Evolutionary conservation across 176 grass and related monocot genomes (phyloP).

Genomic region (Triticum urartu): DNA sequence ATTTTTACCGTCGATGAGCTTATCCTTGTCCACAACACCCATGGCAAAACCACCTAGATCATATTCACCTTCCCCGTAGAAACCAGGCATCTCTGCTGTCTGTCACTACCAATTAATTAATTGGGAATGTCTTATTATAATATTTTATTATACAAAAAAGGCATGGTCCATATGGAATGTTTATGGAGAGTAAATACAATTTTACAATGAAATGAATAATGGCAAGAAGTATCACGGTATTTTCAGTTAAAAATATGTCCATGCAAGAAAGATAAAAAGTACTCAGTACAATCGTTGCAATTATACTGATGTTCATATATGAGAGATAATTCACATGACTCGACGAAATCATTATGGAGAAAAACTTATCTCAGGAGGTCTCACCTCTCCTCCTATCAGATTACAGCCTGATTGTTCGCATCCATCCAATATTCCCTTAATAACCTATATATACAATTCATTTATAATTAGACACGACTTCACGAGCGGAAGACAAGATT

Average conservation of each 20-base stretch:
- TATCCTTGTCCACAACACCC: slow-evolving; percentile 73
- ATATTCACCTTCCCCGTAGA: slow-evolving; percentile 85
- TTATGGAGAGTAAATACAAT: neutral
- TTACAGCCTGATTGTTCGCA: slow-evolving; percentile 78
- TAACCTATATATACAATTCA: slow-evolving; percentile 55
- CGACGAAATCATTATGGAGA: neutral
- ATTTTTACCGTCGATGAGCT: slow-evolving; percentile 82
- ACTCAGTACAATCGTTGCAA: neutral
- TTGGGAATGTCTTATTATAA: neutral
- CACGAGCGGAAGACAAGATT: neutral
- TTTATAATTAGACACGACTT: neutral
- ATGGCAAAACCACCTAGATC: slow-evolving; percentile 89
- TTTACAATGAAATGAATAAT: neutral
- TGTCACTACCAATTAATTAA: slow-evolving; percentile 24
- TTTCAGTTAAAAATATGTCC: neutral
- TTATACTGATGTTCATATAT: neutral
- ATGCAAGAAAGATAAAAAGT: neutral
- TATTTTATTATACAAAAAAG: neutral
- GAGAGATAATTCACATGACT: neutral
- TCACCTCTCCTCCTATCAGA: slow-evolving; percentile 81
- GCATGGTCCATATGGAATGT: neutral
- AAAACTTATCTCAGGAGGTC: neutral
- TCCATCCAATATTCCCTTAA: slow-evolving; percentile 87
- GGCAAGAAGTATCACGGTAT: neutral
- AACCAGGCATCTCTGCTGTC: slow-evolving; percentile 98